Base-by-base conservation (phyloP, 257 asterid species). In the Gentiana macrophylla region DNA sequence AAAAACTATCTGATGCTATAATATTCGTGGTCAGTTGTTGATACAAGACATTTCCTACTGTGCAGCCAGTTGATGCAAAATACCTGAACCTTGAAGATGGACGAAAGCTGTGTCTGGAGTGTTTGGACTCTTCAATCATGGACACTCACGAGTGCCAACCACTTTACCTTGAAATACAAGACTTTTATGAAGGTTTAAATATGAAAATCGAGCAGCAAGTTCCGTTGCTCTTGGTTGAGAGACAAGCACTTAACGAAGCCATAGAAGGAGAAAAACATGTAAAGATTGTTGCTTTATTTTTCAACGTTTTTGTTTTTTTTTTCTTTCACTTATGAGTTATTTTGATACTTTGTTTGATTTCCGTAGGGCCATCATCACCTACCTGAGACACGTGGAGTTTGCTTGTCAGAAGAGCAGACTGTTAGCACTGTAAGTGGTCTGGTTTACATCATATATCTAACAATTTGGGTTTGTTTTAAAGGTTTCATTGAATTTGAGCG, bases 151-250 rank as follows among this genome's bases (percentile, higher is more conserved):
- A 92, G 63, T 92, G 98, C 69, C 98, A 88, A 55, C 97, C 95
- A 62, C 94, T 92, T 35, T 85, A 92, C 72, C 77, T 88, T 41
- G 98, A 92, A 68, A 92, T 92, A 57, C 98, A 80, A 79, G 95
- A 88, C 8, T 92, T 92, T 62, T 92, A 85, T 6, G 98, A 92
- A 73, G 97, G 98, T 35, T 70, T 92, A 66, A 76, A 76, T 80
- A 92, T 92, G 98, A 92, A 92, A 64, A 82, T 92, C 60, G 95
- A 83, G 88, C 98, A 92, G 82, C 94, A 85, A 72, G 63, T 92
- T 61, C 98, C 98, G 1, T 50, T 92, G n/a, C 94, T 92, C 64
- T 75, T 92, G 79, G 98, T 92, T 8, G 98, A 92, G 79, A 73
- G 95, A 65, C 91, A 92, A 74, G 98, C 98, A 4, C 84, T 92